These are phyloP conservation scores for Suillus fuscotomentosus DNA, from an alignment of 768 basidiomycete genomes.

Conservation along the genomic window DNA sequence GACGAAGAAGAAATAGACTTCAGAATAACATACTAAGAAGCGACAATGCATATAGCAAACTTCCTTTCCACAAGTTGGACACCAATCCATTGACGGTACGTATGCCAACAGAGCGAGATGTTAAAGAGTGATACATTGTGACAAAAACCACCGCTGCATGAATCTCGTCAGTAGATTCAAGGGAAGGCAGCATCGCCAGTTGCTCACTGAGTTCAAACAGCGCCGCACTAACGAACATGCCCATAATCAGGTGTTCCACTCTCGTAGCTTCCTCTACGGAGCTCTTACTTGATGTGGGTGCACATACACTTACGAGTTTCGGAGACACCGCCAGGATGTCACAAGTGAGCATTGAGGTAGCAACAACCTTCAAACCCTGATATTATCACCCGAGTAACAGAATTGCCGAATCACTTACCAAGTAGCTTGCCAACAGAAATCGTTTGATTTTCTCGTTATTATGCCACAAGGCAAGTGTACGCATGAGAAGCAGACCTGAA, in stretches of 20 bases:
- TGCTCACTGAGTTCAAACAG: slow-evolving; percentile 12
- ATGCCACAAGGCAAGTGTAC: slow-evolving; percentile 12
- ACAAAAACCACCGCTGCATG: slow-evolving; percentile 2
- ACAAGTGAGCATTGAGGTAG: slow-evolving; percentile 9
- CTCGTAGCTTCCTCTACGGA: slow-evolving; percentile 5
- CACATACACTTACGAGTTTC: slow-evolving; percentile 7
- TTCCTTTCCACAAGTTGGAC: slow-evolving; percentile 6
- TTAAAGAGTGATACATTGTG: slow-evolving; percentile 4
- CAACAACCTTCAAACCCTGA: slow-evolving; percentile 1
- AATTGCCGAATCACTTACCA: slow-evolving; percentile 2
- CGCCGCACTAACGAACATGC: slow-evolving; percentile 11
- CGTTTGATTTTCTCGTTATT: not conserved
- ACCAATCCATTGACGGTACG: not conserved
- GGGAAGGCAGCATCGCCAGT: not conserved
- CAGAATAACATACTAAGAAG: slow-evolving; percentile 4
- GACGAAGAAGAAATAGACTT: not conserved
- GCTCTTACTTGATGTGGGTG: not conserved
- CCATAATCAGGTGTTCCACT: slow-evolving; percentile 10
- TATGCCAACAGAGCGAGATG: not conserved
- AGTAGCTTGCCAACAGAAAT: slow-evolving; percentile 5
- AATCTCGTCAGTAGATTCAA: not conserved
- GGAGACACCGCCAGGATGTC: slow-evolving; percentile 6
- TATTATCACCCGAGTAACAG: not conserved
- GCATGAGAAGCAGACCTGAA: slow-evolving; percentile 13
- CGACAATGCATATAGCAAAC: slow-evolving; percentile 11